Conservation (phyloP, 805 yeast species). For the Zygoascus tannicola region DNA sequence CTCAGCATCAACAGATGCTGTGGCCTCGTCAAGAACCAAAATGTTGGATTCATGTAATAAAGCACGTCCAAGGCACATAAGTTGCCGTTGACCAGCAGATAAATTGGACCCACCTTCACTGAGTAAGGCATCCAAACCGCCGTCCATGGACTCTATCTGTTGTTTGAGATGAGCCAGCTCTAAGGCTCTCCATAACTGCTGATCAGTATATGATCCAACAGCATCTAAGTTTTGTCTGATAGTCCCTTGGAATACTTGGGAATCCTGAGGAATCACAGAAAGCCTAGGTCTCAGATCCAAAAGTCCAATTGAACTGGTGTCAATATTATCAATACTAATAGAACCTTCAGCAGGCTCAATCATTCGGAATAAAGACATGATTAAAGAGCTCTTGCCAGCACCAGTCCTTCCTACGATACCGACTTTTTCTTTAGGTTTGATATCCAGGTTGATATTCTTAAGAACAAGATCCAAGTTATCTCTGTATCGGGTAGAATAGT, state of each 20-base stretch:
- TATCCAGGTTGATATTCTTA: constrained; percentile 50
- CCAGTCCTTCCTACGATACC: constrained; percentile 91
- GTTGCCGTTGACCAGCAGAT: constrained; percentile 75
- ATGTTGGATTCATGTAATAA: constrained; percentile 59
- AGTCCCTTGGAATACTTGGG: constrained; percentile 56
- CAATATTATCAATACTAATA: constrained; percentile 47
- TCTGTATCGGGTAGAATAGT: constrained; percentile 64
- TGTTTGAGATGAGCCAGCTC: constrained; percentile 46
- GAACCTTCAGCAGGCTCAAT: constrained; percentile 43
- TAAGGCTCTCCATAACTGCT: constrained; percentile 48
- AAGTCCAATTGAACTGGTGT: constrained; percentile 44
- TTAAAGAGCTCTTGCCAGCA: constrained; percentile 75
- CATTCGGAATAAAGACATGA: constrained; percentile 61
- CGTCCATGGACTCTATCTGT: constrained; percentile 35
- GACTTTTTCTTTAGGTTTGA: constrained; percentile 66
- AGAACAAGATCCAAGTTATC: constrained; percentile 63
- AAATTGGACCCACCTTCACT: constrained; percentile 69
- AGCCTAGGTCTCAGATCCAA: constrained; percentile 46
- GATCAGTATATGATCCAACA: constrained; percentile 39
- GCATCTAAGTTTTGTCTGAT: constrained; percentile 58
- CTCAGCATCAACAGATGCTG: constrained; percentile 73
- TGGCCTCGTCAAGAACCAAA: constrained; percentile 69
- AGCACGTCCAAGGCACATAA: constrained; percentile 72
- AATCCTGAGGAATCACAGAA: constrained; percentile 63
- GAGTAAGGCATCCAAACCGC: constrained; percentile 43